These are phyloP conservation scores for Leptographium procerum DNA, from an alignment of 2,329 filamentous ascomycete species.

Conservation along the genomic window DNA sequence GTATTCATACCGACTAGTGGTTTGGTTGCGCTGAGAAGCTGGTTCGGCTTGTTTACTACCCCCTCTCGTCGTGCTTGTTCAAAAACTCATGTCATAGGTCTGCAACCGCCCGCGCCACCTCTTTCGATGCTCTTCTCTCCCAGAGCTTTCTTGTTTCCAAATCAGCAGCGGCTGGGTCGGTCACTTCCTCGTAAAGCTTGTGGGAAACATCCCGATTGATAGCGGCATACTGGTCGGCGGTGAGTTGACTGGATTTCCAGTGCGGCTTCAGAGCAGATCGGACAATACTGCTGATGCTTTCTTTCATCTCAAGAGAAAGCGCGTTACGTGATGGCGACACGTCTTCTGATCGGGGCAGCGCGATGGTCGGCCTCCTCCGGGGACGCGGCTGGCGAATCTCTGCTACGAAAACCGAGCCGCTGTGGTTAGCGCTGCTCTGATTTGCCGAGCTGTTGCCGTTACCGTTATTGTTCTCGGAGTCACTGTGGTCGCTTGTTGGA, in stretches of 20 bases:
- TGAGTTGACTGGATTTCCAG: constrained; percentile 69
- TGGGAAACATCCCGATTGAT: constrained; percentile 88
- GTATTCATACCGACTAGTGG: not conserved
- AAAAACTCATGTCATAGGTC: constrained; percentile 32
- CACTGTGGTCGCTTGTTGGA: constrained; percentile 30
- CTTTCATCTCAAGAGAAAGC: constrained; percentile 74
- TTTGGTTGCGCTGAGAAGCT: constrained; percentile 12
- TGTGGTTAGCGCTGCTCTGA: constrained; percentile 22
- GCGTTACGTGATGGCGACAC: constrained; percentile 53
- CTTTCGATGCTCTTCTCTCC: constrained; percentile 64
- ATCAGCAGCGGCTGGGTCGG: constrained; percentile 45
- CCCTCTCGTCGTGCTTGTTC: constrained; percentile 57
- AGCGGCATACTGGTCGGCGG: constrained; percentile 78
- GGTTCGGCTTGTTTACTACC: constrained; percentile 54
- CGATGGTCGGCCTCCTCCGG: constrained; percentile 30
- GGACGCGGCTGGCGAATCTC: constrained; percentile 43
- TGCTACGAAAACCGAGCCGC: constrained; percentile 22
- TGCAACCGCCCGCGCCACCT: constrained; percentile 66
- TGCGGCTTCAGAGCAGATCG: constrained; percentile 70
- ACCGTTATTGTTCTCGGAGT: constrained; percentile 15
- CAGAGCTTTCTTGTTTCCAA: constrained; percentile 56
- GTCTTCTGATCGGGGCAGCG: constrained; percentile 43
- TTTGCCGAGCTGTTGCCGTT: not conserved
- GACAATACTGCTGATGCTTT: constrained; percentile 81
- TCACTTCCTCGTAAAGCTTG: constrained; percentile 66